phyloP scores from a whole-genome alignment of 495 filamentous ascomycete species.

The Ascobolus immersus region DNA sequence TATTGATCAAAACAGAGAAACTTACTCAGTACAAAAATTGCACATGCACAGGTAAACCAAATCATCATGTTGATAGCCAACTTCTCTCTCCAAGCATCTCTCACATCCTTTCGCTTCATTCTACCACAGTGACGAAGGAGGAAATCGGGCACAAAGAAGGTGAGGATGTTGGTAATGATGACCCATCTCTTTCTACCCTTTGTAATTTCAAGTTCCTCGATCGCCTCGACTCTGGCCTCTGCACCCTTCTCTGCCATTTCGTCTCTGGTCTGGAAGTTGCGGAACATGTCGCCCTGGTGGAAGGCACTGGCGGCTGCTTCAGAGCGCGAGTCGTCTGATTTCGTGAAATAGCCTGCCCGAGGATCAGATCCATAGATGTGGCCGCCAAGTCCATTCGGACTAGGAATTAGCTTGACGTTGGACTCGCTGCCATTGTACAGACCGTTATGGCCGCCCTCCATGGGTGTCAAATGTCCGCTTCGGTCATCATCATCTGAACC shows the following conservation, averaged over 20 bases:
- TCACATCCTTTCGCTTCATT: constrained; percentile 84
- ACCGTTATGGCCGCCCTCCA: constrained; percentile 10
- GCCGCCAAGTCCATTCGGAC: constrained; percentile 15
- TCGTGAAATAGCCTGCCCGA: constrained; percentile 52
- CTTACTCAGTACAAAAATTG: constrained; percentile 44
- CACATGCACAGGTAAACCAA: constrained; percentile 58
- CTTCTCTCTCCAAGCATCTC: constrained; percentile 87
- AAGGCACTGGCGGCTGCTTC: constrained; percentile 77
- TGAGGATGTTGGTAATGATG: constrained; percentile 59
- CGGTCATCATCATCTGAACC: constrained; percentile 25
- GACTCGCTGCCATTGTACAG: constrained; percentile 18
- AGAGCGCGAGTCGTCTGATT: constrained; percentile 61
- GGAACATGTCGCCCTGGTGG: constrained; percentile 88
- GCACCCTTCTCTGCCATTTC: constrained; percentile 91
- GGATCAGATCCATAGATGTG: constrained; percentile 15
- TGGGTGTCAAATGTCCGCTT: constrained; percentile 12
- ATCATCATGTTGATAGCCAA: constrained; percentile 95
- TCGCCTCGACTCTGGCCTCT: constrained; percentile 67
- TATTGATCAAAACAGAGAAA: constrained; percentile 13
- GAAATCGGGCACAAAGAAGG: constrained; percentile 71
- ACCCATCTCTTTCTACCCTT: constrained; percentile 81
- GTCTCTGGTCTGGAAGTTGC: constrained; percentile 73
- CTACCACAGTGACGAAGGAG: constrained; percentile 49
- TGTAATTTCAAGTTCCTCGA: constrained; percentile 56
- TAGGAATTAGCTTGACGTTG: constrained; percentile 21